Conservation (phyloP, 2,329 filamentous ascomycete species). For the Colletotrichum tanaceti region DNA sequence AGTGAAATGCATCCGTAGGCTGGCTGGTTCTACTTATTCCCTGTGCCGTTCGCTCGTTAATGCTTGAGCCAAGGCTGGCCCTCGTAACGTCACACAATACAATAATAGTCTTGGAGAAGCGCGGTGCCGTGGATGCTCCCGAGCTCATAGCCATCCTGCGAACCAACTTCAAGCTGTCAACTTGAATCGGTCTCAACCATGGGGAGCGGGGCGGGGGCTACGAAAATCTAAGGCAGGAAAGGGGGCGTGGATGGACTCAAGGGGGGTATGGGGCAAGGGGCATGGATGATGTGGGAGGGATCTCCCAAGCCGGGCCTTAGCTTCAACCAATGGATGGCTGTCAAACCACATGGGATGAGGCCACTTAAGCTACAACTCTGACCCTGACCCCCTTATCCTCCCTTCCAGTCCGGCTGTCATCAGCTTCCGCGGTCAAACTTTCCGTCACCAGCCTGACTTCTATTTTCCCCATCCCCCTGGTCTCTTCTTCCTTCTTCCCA, state of each 20-base stretch:
- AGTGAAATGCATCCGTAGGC: no score
- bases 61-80: no score
- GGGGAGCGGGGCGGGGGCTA: conserved; percentile 14
- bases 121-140: no score
- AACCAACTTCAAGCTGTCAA: no score
- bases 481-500: conserved; percentile 39
- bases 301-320: conserved; percentile 26
- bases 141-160: no score
- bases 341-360: conserved; percentile 47
- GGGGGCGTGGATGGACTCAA: conserved; percentile 19
- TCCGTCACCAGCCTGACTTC: conserved; percentile 30
- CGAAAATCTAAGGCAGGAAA: conserved; percentile 25
- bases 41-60: no score
- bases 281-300: conserved; percentile 9
- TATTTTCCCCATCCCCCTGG: conserved; percentile 28
- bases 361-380: conserved; percentile 55
- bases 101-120: no score
- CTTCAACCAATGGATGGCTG: conserved; percentile 36
- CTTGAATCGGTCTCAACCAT: not conserved
- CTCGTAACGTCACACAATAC: no score
- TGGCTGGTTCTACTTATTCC: no score
- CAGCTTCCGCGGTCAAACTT: conserved; percentile 39
- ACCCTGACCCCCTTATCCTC: conserved; percentile 40
- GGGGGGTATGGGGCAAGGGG: conserved; percentile 5
- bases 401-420: conserved; percentile 40